phyloP scores from a whole-genome alignment of 495 filamentous ascomycete genomes.

The Rusavskia elegans region DNA sequence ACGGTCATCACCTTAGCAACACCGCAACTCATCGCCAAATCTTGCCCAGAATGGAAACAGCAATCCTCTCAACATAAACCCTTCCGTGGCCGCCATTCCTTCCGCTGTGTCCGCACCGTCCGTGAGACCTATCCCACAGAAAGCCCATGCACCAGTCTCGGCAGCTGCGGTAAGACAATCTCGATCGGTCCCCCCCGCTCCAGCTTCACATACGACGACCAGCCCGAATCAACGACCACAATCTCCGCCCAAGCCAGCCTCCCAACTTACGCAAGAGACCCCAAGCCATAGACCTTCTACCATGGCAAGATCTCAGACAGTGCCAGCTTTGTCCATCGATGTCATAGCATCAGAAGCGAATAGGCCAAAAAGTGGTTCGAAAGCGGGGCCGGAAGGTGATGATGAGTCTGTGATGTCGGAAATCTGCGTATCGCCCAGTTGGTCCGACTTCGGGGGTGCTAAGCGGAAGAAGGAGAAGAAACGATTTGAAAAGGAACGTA shows the following conservation, averaged over 20 bases:
- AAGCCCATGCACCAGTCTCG: neutral
- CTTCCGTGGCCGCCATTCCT: neutral
- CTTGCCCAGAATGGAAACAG: neutral
- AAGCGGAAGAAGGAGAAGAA: constrained; percentile 12
- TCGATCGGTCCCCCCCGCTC: neutral
- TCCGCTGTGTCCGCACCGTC: neutral
- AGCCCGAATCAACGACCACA: neutral
- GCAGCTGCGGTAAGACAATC: neutral
- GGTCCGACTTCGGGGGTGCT: constrained; percentile 12
- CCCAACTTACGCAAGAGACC: neutral
- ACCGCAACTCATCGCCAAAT: neutral
- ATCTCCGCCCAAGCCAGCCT: neutral
- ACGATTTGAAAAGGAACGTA: constrained; percentile 9
- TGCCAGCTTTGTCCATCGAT: constrained; percentile 3
- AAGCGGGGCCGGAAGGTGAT: neutral
- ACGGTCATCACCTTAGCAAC: neutral
- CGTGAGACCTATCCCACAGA: neutral
- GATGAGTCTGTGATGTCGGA: constrained; percentile 1
- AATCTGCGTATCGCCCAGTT: constrained; percentile 15
- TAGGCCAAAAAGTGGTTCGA: constrained; percentile 1
- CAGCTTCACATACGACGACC: neutral
- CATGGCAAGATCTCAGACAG: constrained; percentile 9
- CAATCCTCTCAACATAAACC: neutral
- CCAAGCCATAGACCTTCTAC: neutral
- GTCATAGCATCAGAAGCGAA: neutral